phyloP scores from a whole-genome alignment of 116 monocot genomes.

The Papilionanthe hybrid region DNA sequence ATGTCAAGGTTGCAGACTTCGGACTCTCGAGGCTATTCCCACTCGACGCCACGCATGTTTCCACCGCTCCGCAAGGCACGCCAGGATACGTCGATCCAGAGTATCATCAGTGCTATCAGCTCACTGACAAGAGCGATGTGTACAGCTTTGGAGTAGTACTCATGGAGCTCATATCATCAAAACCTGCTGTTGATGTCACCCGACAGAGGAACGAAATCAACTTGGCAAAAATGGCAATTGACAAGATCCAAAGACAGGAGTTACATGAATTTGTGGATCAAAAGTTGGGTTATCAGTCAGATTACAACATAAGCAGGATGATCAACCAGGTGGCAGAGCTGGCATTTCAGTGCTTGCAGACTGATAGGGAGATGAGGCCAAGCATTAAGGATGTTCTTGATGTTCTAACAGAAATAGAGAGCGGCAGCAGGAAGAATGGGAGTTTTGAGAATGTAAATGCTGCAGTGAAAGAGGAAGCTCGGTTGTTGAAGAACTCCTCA shows the following conservation, averaged over 20 bases:
- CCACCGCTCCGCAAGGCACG: conserved; percentile 89
- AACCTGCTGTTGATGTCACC: conserved; percentile 58
- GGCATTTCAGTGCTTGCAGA: conserved; percentile 75
- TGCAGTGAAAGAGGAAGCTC: conserved; percentile 12
- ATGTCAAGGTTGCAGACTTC: conserved; percentile 86
- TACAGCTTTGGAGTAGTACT: conserved; percentile 89
- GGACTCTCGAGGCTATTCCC: conserved; percentile 82
- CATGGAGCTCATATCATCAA: conserved; percentile 76
- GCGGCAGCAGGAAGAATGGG: not conserved
- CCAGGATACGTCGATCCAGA: conserved; percentile 88
- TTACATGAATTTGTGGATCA: conserved; percentile 56
- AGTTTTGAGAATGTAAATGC: not conserved
- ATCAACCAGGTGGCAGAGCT: conserved; percentile 61
- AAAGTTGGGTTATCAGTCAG: conserved; percentile 31
- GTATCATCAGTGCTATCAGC: conserved; percentile 78
- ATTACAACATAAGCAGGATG: conserved; percentile 36
- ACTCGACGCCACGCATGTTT: conserved; percentile 59
- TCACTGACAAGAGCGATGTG: conserved; percentile 79
- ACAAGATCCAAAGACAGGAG: conserved; percentile 40
- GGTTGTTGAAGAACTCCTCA: conserved; percentile 1
- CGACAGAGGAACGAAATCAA: conserved; percentile 58
- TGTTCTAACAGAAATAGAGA: conserved; percentile 17
- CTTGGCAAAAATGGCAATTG: conserved; percentile 56
- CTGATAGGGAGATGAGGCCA: conserved; percentile 72
- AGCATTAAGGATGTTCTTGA: conserved; percentile 49